phyloP scores from a whole-genome alignment of 805 yeast genomes.

The Nadsonia fulvescens region DNA sequence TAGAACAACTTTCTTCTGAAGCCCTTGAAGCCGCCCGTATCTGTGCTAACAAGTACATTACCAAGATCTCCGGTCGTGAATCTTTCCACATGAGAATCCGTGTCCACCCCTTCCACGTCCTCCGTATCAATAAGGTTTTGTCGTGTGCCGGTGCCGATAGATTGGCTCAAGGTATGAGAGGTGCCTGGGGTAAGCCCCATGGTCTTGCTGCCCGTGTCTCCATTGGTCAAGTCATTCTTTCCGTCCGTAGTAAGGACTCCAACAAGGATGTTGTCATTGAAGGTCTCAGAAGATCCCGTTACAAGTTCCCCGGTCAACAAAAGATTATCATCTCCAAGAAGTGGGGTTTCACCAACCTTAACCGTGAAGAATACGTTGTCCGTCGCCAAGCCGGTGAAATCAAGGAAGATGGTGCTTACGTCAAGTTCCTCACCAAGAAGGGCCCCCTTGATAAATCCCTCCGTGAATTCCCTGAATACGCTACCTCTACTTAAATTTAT shows the following conservation, averaged over 20 bases:
- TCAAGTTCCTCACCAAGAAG: slow-evolving; percentile 92
- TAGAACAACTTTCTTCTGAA: slow-evolving; percentile 97
- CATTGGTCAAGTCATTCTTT: slow-evolving; percentile 96
- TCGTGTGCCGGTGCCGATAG: slow-evolving; percentile 99
- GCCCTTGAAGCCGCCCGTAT: slow-evolving; percentile 99
- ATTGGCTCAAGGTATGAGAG: slow-evolving; percentile 99
- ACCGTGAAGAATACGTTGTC: slow-evolving; percentile 91
- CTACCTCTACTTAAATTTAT: slow-evolving; percentile 23
- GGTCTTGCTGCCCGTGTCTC: slow-evolving; percentile 98
- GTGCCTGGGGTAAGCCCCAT: slow-evolving; percentile 99
- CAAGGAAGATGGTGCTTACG: slow-evolving; percentile 99
- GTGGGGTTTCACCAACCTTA: slow-evolving; percentile 99
- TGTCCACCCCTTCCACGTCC: slow-evolving; percentile 99
- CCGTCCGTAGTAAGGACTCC: slow-evolving; percentile 95
- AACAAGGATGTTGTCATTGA: slow-evolving; percentile 96
- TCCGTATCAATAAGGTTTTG: slow-evolving; percentile 99
- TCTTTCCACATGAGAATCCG: slow-evolving; percentile 99
- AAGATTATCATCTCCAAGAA: slow-evolving; percentile 97
- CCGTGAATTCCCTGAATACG: slow-evolving; percentile 78
- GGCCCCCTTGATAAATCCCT: slow-evolving; percentile 89
- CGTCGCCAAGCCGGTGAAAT: slow-evolving; percentile 96
- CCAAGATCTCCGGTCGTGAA: slow-evolving; percentile 96
- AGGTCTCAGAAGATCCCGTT: slow-evolving; percentile 99
- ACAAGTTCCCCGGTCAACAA: slow-evolving; percentile 99
- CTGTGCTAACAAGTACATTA: slow-evolving; percentile 98